Evolutionary conservation across 78 protist species (phyloP).

Genomic region (Goniomonas avonlea): DNA sequence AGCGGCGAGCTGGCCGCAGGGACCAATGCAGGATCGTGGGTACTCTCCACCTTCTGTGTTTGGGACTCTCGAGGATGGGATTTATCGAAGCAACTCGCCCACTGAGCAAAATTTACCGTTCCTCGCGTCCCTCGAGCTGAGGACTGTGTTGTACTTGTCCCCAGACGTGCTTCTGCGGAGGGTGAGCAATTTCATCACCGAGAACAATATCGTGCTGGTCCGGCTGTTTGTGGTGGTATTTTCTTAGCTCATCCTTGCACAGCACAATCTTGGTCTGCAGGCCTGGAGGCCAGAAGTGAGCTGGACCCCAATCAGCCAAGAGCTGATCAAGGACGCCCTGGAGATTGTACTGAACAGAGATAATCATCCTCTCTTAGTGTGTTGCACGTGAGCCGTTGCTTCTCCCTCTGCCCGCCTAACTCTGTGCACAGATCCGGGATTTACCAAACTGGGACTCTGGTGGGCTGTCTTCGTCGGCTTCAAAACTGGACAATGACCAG

Average conservation of each 20-base stretch:
- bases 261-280: conserved; percentile 64
- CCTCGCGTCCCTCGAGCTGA: conserved; percentile 35
- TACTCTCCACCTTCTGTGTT: too few species aligned
- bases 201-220: conserved; percentile 52
- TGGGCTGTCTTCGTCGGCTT: conserved; percentile 71
- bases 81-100: conserved; percentile 56
- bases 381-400: conserved; percentile 46
- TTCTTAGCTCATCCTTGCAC: neutral
- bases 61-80: neutral
- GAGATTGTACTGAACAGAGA: conserved; percentile 54
- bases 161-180: conserved; percentile 69
- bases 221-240: neutral
- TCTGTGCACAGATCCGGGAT: conserved; percentile 50
- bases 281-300: conserved; percentile 52
- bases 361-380: conserved; percentile 65
- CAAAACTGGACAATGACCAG: conserved; percentile 71
- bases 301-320: conserved; percentile 70
- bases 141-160: conserved; percentile 60
- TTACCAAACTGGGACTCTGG: conserved; percentile 66
- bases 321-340: conserved; percentile 65
- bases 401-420: neutral
- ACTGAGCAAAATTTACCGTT: conserved; percentile 53
- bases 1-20: too few species aligned
- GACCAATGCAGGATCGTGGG: too few species aligned
- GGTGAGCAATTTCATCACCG: conserved; percentile 53